Percentiles rank a stretch among this genome's conserved stretches.
phyloP scores from a whole-genome alignment of 176 grass and related monocot species.

The Triticum urartu region DNA sequence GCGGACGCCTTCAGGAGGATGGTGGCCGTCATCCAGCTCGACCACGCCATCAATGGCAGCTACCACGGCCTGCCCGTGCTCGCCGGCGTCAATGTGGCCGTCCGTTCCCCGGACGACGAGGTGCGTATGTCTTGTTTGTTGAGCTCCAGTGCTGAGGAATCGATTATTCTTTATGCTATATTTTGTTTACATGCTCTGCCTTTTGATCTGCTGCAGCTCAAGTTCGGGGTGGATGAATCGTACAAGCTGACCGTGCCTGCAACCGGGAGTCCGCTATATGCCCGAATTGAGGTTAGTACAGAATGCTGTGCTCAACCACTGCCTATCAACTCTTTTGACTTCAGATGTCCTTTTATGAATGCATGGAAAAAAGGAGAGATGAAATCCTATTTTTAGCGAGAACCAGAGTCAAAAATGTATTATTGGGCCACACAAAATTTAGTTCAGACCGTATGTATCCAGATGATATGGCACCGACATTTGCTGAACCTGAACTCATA shows the following conservation, averaged over 20 bases:
- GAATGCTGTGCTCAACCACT: not conserved
- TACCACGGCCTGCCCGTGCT: conserved; percentile 36
- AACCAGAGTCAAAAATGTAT: not conserved
- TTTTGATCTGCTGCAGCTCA: conserved; percentile 50
- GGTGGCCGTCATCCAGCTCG: conserved; percentile 49
- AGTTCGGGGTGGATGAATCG: conserved; percentile 76
- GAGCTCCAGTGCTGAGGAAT: not conserved
- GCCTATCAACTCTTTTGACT: not conserved
- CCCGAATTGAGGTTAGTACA: conserved; percentile 72
- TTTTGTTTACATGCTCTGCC: not conserved
- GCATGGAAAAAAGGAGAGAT: not conserved
- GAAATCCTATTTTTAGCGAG: not conserved
- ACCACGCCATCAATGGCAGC: conserved; percentile 53
- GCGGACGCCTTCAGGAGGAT: conserved; percentile 75
- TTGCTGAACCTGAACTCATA: not conserved
- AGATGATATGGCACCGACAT: not conserved
- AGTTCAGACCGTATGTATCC: not conserved
- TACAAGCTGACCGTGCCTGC: conserved; percentile 68
- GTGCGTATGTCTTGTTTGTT: conserved; percentile 6
- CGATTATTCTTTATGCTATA: not conserved
- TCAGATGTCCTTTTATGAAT: not conserved
- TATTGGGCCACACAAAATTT: not conserved
- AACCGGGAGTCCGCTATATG: conserved; percentile 48
- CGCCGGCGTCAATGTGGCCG: conserved; percentile 45
- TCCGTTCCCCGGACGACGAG: conserved; percentile 52